Evolutionary conservation across 257 asterid genomes (phyloP).

Genomic region (Solanum virginianum): DNA sequence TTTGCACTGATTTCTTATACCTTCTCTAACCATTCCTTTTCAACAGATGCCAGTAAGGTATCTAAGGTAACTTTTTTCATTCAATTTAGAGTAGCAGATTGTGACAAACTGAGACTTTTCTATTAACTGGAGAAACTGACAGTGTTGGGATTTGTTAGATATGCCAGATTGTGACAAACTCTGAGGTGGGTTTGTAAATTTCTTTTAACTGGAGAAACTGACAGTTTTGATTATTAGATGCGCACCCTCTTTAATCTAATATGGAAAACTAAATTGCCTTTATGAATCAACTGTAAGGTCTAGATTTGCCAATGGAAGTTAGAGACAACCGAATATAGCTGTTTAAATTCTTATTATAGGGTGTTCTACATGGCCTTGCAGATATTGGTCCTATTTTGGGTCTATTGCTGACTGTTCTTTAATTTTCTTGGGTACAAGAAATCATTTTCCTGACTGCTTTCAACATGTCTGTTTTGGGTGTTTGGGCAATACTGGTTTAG

Average conservation of each 20-base stretch:
- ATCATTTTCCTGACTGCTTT: background rate
- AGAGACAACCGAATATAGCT: background rate
- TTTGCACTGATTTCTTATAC: background rate
- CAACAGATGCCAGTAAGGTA: background rate
- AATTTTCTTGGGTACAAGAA: background rate
- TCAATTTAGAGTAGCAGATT: background rate
- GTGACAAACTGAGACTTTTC: background rate
- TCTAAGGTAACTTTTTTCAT: background rate
- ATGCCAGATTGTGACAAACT: background rate
- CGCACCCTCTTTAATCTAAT: background rate
- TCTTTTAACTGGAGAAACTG: background rate
- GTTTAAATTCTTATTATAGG: background rate
- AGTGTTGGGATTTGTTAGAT: background rate
- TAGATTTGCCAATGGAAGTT: background rate
- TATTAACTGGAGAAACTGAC: background rate
- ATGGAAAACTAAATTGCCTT: background rate
- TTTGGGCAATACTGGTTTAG: background rate
- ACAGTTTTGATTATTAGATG: background rate
- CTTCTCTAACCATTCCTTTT: background rate
- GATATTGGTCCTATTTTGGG: background rate
- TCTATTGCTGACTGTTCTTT: background rate
- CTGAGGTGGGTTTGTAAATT: background rate
- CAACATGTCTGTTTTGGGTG: background rate
- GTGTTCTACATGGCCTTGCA: background rate
- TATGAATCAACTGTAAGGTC: background rate